Percentiles rank a stretch among this genome's conserved stretches.
Evolutionary conservation across 2,329 filamentous ascomycete species (phyloP).

Genomic region (Venturia carpophila): DNA sequence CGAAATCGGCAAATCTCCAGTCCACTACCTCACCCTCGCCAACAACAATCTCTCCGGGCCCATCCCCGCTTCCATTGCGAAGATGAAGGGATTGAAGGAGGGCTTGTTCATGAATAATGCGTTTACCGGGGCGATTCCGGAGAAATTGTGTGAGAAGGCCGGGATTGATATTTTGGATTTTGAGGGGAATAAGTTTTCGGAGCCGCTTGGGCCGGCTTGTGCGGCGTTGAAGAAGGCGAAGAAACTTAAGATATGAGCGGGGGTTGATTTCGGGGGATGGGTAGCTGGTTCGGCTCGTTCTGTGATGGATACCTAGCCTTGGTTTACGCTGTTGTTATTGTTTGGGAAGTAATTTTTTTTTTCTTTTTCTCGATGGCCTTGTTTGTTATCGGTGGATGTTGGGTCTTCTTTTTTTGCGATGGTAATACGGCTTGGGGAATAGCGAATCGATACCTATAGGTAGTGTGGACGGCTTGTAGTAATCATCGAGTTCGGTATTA

Average conservation of each 20-base stretch:
- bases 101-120: neutral
- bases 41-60: neutral
- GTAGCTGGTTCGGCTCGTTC: too few species aligned
- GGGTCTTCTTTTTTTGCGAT: too few species aligned
- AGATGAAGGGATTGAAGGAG: neutral
- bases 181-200: neutral
- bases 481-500: too few species aligned
- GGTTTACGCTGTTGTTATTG: too few species aligned
- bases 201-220: neutral
- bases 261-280: too few species aligned
- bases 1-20: neutral
- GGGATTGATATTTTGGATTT: neutral
- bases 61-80: neutral
- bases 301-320: too few species aligned
- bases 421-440: too few species aligned
- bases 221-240: neutral
- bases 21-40: neutral
- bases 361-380: too few species aligned
- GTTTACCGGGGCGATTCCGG: neutral
- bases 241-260: neutral
- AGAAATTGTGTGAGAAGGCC: neutral
- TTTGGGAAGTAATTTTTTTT: too few species aligned
- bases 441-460: too few species aligned
- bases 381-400: too few species aligned
- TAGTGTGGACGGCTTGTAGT: too few species aligned